Evolutionary conservation across 768 basidiomycete genomes (phyloP), one percentile per base, ranked within the genome.

Genomic region (Sarcodon aspratus): DNA sequence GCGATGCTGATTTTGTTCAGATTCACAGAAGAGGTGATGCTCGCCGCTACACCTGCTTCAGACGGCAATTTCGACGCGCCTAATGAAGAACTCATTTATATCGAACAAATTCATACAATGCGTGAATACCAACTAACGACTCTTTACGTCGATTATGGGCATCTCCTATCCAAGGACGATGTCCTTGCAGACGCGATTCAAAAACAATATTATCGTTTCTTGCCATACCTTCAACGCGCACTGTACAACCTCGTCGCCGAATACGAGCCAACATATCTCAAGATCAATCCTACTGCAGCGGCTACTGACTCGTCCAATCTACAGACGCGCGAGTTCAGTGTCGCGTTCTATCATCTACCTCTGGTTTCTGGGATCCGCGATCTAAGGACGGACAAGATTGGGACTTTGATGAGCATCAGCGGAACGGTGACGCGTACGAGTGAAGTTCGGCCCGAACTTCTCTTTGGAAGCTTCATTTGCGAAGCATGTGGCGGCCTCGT

Each of bases 371-470:
- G 93, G 6, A 99, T 99, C 49, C 85, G 96, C 12, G 90, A 95
- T 56, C 71, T 99, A 33, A 75, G 85, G 57, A 97, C 93, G 40
- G 90, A 91, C 55, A 86, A 85, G 64, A 96, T 98, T 50, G 96
- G 96, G 15, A 89, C 86, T 2, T 70, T 99, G 51, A 85, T 94
- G 78, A 85, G 86, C 60, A 95, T 99, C 66, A 88, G 87, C 55
- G 96, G 96, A 12, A 99, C 96, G 0, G 95, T 98, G 35, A 98
- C 96, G 1, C 77, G 96, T 47, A 99, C 96, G 3, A 93, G 89
- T 56, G 96, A 99, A 69, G 96, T 99, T 42, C 74, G 96, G 32
- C 96, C 96, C 1, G 96, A 98, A 66, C 67, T 99, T 45, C 71
- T 98, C 15, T 93, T 76, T 58, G 96, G 95, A 15, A 93, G 88